Conservation (phyloP, 306 rosid genomes). For the Ochetophila trinervis region DNA sequence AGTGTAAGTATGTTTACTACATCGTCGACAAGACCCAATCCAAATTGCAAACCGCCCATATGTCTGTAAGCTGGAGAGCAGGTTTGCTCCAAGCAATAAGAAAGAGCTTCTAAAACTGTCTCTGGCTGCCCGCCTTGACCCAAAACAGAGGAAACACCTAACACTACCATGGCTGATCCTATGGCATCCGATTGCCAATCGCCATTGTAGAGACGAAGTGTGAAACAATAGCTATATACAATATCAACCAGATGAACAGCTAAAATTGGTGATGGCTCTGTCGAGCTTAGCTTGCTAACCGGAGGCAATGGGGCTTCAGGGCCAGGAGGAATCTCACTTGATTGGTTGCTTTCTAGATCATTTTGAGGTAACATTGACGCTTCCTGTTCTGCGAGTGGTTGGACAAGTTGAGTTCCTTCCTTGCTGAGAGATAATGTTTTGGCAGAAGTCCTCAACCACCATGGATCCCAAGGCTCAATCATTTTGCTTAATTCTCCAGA, state of each 20-base stretch:
- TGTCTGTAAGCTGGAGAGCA: slow-evolving; percentile 73
- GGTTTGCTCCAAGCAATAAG: slow-evolving; percentile 69
- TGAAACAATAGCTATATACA: slow-evolving; percentile 70
- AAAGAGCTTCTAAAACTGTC: slow-evolving; percentile 62
- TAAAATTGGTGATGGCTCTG: slow-evolving; percentile 71
- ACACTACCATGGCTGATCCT: slow-evolving; percentile 60
- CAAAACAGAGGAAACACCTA: slow-evolving; percentile 70
- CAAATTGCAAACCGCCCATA: slow-evolving; percentile 68
- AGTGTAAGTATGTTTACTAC: slow-evolving; percentile 45
- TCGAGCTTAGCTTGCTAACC: slow-evolving; percentile 64
- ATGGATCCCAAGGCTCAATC: slow-evolving; percentile 95
- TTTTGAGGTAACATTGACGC: slow-evolving; percentile 12
- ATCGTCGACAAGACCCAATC: slow-evolving; percentile 59
- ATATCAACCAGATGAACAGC: slow-evolving; percentile 76
- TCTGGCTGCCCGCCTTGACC: slow-evolving; percentile 68
- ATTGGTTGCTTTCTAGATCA: slow-evolving; percentile 32
- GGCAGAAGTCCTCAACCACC: slow-evolving; percentile 88
- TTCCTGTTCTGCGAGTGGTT: slow-evolving; percentile 42
- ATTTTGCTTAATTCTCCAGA: slow-evolving; percentile 85
- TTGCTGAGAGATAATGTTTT: slow-evolving; percentile 59
- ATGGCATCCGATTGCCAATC: slow-evolving; percentile 74
- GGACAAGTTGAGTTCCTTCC: slow-evolving; percentile 83
- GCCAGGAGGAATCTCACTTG: slow-evolving; percentile 58
- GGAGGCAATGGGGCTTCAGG: slow-evolving; percentile 70
- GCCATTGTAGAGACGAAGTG: slow-evolving; percentile 83